Percentiles rank a stretch among this genome's conserved stretches.
phyloP scores from a whole-genome alignment of 1,284 basidiomycete genomes.

The Melampsora medusae region DNA sequence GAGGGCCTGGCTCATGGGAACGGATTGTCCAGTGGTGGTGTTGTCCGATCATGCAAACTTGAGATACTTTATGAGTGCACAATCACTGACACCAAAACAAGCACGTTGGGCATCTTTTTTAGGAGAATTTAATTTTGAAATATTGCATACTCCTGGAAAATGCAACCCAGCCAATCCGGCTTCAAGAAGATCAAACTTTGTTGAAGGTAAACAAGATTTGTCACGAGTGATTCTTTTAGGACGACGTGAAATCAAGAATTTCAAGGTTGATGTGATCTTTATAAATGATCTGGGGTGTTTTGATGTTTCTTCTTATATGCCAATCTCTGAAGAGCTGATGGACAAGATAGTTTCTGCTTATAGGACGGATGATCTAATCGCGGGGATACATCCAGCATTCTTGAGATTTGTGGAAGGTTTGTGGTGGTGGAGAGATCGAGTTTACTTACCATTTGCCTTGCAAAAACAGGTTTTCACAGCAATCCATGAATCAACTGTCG shows the following conservation, averaged over 20 bases:
- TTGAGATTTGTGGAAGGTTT: neutral
- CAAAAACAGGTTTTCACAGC: neutral
- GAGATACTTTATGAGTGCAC: no score
- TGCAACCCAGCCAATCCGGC: constrained; percentile 7
- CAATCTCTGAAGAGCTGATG: neutral
- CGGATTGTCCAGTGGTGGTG: no score
- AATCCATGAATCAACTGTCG: neutral
- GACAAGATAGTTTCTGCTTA: neutral
- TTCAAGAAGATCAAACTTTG: constrained; percentile 10
- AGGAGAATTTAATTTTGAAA: no score
- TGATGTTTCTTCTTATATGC: neutral
- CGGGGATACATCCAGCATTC: neutral
- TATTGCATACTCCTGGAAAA: constrained; percentile 9
- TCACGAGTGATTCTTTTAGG: neutral
- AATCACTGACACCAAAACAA: no score
- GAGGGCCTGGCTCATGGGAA: no score
- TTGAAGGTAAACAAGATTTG: neutral
- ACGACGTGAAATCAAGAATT: no score
- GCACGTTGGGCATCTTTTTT: no score
- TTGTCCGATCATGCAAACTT: no score
- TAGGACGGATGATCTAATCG: neutral
- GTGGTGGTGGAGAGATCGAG: neutral
- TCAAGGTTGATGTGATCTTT: no score
- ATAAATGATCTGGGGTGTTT: neutral
- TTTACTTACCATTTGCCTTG: neutral